phyloP scores from a whole-genome alignment of 148 eudicot species.

The Dysphania ambrosioides region DNA sequence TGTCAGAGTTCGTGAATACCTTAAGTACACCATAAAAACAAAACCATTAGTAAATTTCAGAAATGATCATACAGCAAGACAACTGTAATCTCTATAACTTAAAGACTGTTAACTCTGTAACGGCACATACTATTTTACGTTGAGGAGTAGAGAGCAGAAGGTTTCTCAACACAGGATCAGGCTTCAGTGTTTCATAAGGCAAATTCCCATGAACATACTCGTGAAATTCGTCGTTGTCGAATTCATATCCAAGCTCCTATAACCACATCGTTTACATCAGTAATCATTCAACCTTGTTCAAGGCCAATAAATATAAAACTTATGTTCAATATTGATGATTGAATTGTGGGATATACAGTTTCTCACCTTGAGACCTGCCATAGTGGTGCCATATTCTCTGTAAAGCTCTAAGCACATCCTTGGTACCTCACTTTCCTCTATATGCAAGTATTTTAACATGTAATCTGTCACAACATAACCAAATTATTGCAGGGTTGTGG shows the following conservation, averaged over 20 bases:
- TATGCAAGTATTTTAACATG: constrained; percentile 59
- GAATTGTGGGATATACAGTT: not conserved
- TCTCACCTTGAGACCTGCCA: constrained; percentile 92
- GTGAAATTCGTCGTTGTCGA: constrained; percentile 74
- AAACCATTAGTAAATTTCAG: not conserved
- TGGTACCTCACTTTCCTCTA: constrained; percentile 71
- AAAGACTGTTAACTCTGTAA: not conserved
- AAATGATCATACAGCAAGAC: too few relatives aligned
- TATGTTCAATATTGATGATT: not conserved
- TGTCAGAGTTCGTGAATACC: constrained; percentile 82
- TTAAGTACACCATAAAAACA: constrained; percentile 17
- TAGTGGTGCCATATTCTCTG: constrained; percentile 89
- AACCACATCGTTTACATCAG: constrained; percentile 3
- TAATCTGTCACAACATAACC: constrained; percentile 39
- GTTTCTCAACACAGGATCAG: constrained; percentile 68
- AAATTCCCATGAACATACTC: constrained; percentile 70
- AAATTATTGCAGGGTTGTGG: not conserved
- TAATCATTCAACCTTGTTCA: too few relatives aligned
- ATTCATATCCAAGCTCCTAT: constrained; percentile 77
- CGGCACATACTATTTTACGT: constrained; percentile 65
- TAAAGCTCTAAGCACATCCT: constrained; percentile 80
- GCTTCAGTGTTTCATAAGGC: constrained; percentile 69
- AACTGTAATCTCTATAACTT: not conserved
- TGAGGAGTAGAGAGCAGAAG: constrained; percentile 86
- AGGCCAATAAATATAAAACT: too few relatives aligned